Base-by-base conservation (phyloP, 2,329 filamentous ascomycete genomes). In the Diaporthe citri region DNA sequence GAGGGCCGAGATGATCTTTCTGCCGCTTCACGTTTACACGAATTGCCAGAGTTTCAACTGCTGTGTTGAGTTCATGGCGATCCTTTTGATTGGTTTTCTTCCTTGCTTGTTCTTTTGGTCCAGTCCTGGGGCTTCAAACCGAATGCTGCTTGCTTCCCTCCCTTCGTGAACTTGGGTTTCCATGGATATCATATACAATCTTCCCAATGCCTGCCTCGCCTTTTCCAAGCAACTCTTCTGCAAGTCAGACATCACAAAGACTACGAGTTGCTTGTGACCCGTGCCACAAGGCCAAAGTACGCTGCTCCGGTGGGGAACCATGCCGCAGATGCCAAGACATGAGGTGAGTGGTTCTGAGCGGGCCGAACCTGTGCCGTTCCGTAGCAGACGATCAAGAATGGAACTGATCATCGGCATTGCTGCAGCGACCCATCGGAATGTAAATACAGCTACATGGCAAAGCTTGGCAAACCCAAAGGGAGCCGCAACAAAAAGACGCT, bases 381-480 rank as follows among this genome's bases (percentile, higher is more conserved):
- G 8, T 55, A 55, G 51, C 17, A 10, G 51, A 25, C 51, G 51
- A 55, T 25, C 25, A 55, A 43, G 41, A 8, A 28, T 25, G 51
- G 51, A 17, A 25, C 51, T 55, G 51, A 55, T 55, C 51, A 17
- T 55, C 51, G 41, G 41, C 9, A 12, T 17, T 28, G 10, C 51
- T 55, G 51, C 51, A 55, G 51, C 51, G 17, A 55, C 25, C 51
- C 51, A 28, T 22, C 51, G 17, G 57, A 62, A 22, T 62, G 57
- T n/a, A 39, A 39, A 17, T 62, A 62, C 31, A 62, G 57, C 15
- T 62, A 62, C 31, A 62, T 62, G 57, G 57, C 28, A 15, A 62
- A 62, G 57, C 31, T 62, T 15, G 57, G 57, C 57, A 62, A 62
- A n/a, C 57, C 57, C 13, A 62, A 62, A n/a, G 57, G 57, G 31